These are phyloP conservation scores for Salix arbutifolia DNA, from an alignment of 345 rosid genomes.

Conservation along the genomic window DNA sequence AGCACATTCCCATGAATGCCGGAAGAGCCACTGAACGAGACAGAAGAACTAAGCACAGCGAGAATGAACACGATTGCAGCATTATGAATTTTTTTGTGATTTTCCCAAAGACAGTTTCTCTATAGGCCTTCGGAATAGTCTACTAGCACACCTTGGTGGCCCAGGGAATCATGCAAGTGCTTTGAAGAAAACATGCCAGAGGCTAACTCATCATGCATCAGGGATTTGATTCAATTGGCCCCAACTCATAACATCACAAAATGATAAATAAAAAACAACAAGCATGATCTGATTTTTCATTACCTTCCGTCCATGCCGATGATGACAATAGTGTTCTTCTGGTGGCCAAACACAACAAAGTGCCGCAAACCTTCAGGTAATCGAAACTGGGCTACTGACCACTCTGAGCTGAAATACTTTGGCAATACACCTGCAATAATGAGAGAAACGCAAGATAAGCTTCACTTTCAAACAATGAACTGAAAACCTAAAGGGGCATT, in stretches of 20 bases:
- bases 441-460: background rate
- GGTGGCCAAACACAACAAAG: conserved; percentile 79
- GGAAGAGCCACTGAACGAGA: background rate
- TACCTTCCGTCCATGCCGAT: conserved; percentile 97
- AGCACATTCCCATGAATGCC: background rate
- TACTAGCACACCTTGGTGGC: background rate
- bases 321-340: conserved; percentile 74
- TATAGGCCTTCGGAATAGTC: background rate
- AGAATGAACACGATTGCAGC: background rate
- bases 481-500: background rate
- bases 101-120: background rate
- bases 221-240: background rate
- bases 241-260: background rate
- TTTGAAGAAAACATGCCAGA: background rate
- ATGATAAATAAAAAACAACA: background rate
- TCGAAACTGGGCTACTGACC: conserved; percentile 93
- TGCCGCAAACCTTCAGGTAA: conserved; percentile 67
- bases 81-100: background rate
- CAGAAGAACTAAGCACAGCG: background rate
- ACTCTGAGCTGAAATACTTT: conserved; percentile 90
- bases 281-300: background rate
- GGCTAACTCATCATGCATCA: background rate
- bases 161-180: background rate
- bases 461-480: background rate
- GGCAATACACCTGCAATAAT: conserved; percentile 69